Percentiles rank a stretch among this genome's conserved stretches.
Conservation (phyloP, 2,329 filamentous ascomycete genomes). For the Ophiostoma ulmi region DNA sequence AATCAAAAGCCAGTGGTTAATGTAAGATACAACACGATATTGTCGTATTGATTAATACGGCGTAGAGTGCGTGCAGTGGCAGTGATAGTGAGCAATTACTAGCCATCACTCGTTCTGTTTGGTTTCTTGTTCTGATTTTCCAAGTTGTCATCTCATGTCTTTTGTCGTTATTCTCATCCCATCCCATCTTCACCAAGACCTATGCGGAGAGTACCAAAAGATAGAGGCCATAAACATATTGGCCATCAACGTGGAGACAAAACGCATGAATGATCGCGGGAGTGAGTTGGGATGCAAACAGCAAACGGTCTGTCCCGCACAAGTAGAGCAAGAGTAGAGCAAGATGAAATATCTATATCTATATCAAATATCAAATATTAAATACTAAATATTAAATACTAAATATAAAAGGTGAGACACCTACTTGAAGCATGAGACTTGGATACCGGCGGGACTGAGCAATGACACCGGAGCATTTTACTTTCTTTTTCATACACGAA, state of each 20-base stretch:
- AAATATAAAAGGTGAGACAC: background rate
- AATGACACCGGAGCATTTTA: background rate
- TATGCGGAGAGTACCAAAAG: background rate
- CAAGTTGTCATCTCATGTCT: background rate
- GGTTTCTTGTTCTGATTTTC: background rate
- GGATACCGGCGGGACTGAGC: background rate
- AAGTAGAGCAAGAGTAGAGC: too few relatives aligned
- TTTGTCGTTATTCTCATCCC: background rate
- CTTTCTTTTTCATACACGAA: background rate
- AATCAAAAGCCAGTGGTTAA: background rate
- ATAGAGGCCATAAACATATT: background rate
- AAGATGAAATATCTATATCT: too few relatives aligned
- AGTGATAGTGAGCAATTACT: background rate
- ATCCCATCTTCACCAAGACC: background rate
- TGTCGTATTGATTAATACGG: background rate
- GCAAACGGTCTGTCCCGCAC: too few relatives aligned
- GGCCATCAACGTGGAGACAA: background rate
- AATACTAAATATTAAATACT: constrained; percentile 4
- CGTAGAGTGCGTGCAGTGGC: background rate
- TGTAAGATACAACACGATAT: too few relatives aligned
- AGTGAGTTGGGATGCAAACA: background rate
- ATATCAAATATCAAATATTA: too few relatives aligned
- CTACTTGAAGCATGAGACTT: background rate
- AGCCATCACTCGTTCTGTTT: too few relatives aligned
- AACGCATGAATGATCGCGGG: background rate